phyloP scores from a whole-genome alignment of 805 yeast genomes.

The Starmerella cellae region DNA sequence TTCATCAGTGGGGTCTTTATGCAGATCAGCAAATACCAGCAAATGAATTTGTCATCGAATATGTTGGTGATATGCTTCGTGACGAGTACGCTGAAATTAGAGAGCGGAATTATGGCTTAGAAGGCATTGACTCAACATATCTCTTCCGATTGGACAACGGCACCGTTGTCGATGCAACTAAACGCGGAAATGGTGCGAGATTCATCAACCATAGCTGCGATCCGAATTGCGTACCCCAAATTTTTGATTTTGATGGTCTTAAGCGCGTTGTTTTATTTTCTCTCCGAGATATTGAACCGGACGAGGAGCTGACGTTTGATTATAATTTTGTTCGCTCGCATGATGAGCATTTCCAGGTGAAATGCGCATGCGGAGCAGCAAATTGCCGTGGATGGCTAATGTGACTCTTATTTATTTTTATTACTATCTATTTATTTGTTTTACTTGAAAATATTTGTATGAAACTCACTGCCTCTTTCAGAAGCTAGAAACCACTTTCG shows the following conservation, averaged over 20 bases:
- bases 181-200: constrained; percentile 92
- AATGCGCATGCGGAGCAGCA: constrained; percentile 90
- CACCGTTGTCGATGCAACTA: constrained; percentile 75
- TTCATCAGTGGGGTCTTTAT: constrained; percentile 96
- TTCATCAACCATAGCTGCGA: constrained; percentile 95
- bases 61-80: constrained; percentile 87
- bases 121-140: constrained; percentile 93
- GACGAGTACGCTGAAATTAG: constrained; percentile 90
- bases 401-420: background rate
- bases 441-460: too few relatives aligned
- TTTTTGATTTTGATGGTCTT: constrained; percentile 60
- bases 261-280: constrained; percentile 94
- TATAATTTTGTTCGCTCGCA: constrained; percentile 82
- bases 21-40: constrained; percentile 94
- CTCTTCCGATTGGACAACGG: constrained; percentile 85
- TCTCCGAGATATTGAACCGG: constrained; percentile 64
- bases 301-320: constrained; percentile 78
- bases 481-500: too few relatives aligned
- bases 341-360: constrained; percentile 71
- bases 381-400: constrained; percentile 38
- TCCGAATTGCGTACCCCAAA: constrained; percentile 66
- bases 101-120: constrained; percentile 68
- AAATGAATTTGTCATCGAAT: constrained; percentile 93
- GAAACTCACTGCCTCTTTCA: too few relatives aligned
- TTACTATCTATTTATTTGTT: background rate